Evolutionary conservation across 768 basidiomycete genomes (phyloP).

Genomic region (Tulasnella sp.): DNA sequence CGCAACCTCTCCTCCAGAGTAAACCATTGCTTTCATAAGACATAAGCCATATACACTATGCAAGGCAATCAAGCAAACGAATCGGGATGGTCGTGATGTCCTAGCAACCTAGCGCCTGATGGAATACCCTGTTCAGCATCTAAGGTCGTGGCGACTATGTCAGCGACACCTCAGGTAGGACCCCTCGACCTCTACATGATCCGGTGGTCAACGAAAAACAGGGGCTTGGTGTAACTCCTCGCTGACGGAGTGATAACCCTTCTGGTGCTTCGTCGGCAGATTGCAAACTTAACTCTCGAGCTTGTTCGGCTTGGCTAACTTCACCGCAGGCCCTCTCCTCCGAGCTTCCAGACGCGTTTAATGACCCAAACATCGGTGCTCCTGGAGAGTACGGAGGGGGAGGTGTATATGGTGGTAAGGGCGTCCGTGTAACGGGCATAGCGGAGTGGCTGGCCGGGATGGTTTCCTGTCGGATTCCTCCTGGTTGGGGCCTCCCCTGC

Average conservation of each 20-base stretch:
- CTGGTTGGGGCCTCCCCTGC: neutral
- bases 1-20: neutral
- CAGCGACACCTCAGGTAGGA: neutral
- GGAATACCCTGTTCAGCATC: neutral
- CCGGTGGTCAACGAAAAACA: too few relatives aligned
- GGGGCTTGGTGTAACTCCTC: too few relatives aligned
- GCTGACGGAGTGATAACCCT: neutral
- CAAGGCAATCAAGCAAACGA: neutral
- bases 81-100: neutral
- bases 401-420: neutral
- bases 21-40: neutral
- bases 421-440: neutral
- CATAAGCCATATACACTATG: neutral
- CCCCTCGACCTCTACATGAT: neutral
- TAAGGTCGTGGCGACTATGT: neutral
- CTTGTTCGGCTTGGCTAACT: neutral
- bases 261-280: neutral
- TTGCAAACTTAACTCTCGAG: too few relatives aligned
- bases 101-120: too few relatives aligned
- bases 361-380: neutral
- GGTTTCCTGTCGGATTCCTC: neutral
- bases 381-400: neutral
- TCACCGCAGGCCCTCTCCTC: neutral
- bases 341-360: neutral
- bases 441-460: neutral